Conservation (phyloP, 805 yeast species). For the Wickerhamiella sergipiensis region DNA sequence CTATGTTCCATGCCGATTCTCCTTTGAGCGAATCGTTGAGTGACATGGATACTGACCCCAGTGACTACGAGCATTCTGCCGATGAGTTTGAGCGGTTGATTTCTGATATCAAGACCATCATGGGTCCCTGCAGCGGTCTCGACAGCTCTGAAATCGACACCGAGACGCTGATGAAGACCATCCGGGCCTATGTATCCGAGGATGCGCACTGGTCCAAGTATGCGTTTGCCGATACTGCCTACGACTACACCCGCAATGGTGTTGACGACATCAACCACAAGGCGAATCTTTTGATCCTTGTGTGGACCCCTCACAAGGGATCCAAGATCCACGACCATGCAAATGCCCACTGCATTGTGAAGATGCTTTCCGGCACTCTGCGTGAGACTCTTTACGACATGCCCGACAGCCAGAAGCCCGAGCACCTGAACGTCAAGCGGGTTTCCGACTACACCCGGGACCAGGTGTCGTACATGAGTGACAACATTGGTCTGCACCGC, state of each 20-base stretch:
- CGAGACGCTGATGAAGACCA: slow-evolving; percentile 29
- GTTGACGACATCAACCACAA: slow-evolving; percentile 55
- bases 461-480: slow-evolving; percentile 52
- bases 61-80: slow-evolving; percentile 2
- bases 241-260: slow-evolving; percentile 57
- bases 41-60: neutral
- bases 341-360: slow-evolving; percentile 63
- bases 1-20: neutral
- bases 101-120: slow-evolving; percentile 22
- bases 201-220: slow-evolving; percentile 44
- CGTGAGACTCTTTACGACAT: slow-evolving; percentile 42
- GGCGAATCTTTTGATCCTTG: slow-evolving; percentile 53
- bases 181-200: slow-evolving; percentile 36
- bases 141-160: slow-evolving; percentile 40
- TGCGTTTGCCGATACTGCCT: slow-evolving; percentile 39
- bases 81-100: slow-evolving; percentile 24
- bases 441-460: slow-evolving; percentile 21
- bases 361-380: slow-evolving; percentile 45
- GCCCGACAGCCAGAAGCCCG: slow-evolving; percentile 26
- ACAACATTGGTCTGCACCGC: slow-evolving; percentile 50
- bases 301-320: slow-evolving; percentile 56
- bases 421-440: slow-evolving; percentile 18
- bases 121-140: slow-evolving; percentile 28
- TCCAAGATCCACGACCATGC: slow-evolving; percentile 66
- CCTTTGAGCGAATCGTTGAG: neutral